Conservation (phyloP, 805 yeast genomes). For the Torulaspora microellipsoides region DNA sequence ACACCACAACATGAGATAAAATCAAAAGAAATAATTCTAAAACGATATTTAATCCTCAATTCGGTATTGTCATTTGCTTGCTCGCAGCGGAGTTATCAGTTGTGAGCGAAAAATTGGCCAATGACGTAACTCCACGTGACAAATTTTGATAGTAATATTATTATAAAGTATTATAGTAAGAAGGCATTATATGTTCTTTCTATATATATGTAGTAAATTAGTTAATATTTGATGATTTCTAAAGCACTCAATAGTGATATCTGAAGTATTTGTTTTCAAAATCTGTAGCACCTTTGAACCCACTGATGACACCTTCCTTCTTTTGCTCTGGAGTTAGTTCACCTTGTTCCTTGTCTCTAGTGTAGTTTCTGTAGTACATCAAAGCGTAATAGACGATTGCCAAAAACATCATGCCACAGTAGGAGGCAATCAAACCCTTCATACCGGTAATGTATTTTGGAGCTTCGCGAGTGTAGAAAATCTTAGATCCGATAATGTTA, state of each 20-base stretch:
- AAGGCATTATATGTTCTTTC: too few species aligned
- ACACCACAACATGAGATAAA: too few species aligned
- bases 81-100: too few species aligned
- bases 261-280: conserved; percentile 20
- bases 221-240: too few species aligned
- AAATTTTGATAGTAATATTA: too few species aligned
- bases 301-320: conserved; percentile 19
- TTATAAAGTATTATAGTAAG: too few species aligned
- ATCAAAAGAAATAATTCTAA: too few species aligned
- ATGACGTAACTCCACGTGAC: too few species aligned
- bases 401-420: conserved; percentile 20
- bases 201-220: too few species aligned
- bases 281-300: conserved; percentile 21
- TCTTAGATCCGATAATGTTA: conserved; percentile 19
- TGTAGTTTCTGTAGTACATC: conserved; percentile 18
- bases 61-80: too few species aligned
- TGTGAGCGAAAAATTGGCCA: too few species aligned
- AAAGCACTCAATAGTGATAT: conserved; percentile 14
- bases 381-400: conserved; percentile 13
- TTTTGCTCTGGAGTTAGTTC: conserved; percentile 14
- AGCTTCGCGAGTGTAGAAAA: conserved; percentile 18
- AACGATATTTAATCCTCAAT: too few species aligned
- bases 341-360: conserved; percentile 16
- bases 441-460: conserved; percentile 20
- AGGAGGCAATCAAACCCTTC: conserved; percentile 21